Base-by-base conservation (phyloP, 441 rosid genomes). In the Mallotus japonicus region DNA sequence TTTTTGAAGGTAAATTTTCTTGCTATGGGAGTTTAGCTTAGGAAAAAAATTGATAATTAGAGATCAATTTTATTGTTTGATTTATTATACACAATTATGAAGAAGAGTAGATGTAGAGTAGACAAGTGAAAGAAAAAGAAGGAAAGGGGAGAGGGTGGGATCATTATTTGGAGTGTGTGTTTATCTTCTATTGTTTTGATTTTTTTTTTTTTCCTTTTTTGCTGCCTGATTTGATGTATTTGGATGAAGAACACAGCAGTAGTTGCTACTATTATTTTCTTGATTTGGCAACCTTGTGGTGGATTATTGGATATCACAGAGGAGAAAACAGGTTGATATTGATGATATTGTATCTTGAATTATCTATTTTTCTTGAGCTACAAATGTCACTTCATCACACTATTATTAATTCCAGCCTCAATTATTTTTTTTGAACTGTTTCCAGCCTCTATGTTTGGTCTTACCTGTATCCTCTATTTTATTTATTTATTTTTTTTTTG, bases 81-180 rank as follows among this genome's bases (percentile, higher is more conserved):
- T 86, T 82, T 64, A 67, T 67, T 72, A 72, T 75, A 64, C 64
- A 74, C 60, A 70, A 79, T 73, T 58, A 69, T 55, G 78, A 49
- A 63, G 75, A 44, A 50, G 22, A 12, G 63, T 50, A 57, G 78
- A 14, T 61, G 70, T 70, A 75, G 81, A 75, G 69, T 50, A 77
- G 70, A 73, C 22, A 65, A 54, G 28, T 32, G 40, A 47, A 22
- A 55, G 61, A 54, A 57, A 44, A 22, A 20, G 44, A 54, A 28
- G 34, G 19, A 51, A 54, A 42, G 32, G 62, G 51, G 24, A 40
- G 47, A 65, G 77, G 63, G 56, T 24, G 71, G 76, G 65, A 57
- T 76, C 64, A 81, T 75, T 77, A 73, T 54, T 55, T 75, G 40
- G 77, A 2, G 80, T 73, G 83, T 83, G 80, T 59, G n/a, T n/a